Percentiles rank a stretch among this genome's conserved stretches.
These are phyloP conservation scores for Corchorus capsularis DNA, from an alignment of 345 rosid species.

Conservation along the genomic window DNA sequence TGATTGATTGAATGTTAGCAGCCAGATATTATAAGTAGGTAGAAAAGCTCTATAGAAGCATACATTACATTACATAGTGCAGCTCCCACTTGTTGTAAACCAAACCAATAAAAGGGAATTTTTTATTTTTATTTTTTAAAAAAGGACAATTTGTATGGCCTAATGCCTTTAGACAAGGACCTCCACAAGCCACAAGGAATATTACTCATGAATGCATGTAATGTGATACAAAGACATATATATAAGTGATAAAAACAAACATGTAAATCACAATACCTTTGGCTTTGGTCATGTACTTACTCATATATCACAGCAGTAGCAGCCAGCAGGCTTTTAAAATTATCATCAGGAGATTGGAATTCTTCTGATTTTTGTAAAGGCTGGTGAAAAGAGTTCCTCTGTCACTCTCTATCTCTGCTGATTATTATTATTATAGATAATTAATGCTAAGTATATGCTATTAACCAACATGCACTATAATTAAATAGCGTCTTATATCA, in stretches of 20 bases:
- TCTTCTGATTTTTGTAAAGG: background rate
- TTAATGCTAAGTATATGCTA: background rate
- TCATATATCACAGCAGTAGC: too few relatives aligned
- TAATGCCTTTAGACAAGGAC: conserved; percentile 16
- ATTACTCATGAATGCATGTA: background rate
- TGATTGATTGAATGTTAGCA: background rate
- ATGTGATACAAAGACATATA: background rate
- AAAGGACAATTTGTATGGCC: background rate
- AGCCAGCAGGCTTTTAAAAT: background rate
- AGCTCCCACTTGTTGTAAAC: conserved; percentile 11
- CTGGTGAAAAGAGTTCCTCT: background rate
- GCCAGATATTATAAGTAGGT: conserved; percentile 1
- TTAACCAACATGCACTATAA: background rate
- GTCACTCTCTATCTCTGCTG: background rate
- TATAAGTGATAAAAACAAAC: background rate
- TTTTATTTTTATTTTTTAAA: too few relatives aligned
- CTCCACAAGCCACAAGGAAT: conserved; percentile 22
- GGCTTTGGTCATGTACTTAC: too few relatives aligned
- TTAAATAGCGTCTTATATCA: background rate
- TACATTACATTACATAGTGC: background rate
- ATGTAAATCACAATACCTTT: background rate
- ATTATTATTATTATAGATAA: background rate
- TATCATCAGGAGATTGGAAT: background rate
- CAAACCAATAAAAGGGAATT: background rate
- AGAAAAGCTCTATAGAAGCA: background rate